Evolutionary conservation across 495 filamentous ascomycete genomes (phyloP), one percentile per base, ranked within the genome.

Genomic region (Corynascus novoguineensis): DNA sequence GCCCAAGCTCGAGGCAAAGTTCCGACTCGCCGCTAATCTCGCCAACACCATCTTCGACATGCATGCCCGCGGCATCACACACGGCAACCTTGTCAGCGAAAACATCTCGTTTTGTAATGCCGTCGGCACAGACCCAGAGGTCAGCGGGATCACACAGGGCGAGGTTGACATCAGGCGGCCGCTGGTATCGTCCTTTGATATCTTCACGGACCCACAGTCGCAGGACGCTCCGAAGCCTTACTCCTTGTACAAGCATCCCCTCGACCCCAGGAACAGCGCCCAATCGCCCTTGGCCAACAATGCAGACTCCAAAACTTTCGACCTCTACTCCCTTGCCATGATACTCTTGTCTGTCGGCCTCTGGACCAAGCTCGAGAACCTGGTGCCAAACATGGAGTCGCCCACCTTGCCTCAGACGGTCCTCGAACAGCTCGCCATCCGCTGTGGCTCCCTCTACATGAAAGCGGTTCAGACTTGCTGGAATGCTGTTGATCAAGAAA

Each of bases 311-410:
- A 78, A 78, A 72, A 82, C 84, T 1, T 84, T 90, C 61, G 92
- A 97, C 63, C 77, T 95, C 0, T 96, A 95, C 66, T 87, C 88
- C 4, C 74, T 97, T 3, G 90, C 89, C 34, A 80, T 96, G 62
- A 76, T 96, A 12, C 75, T 97, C 11, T 71, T 96, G 28, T 92
- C 95, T 53, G 86, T 97, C 55, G 92, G 91, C 25, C 76, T 96
- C 1, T 97, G 92, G 92, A 84, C 82, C n/a, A 84, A 87, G 3
- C 76, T 95, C 35, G 76, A 81, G 34, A 80, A 83, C 53, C 74
- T 87, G 3, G 77, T 80, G 29, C 68, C 76, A 27, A 63, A 67
- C 32, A 44, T 62, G n/a, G 56, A 62, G 7, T 66, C 67, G 0
- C 67, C 73, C 3, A 59, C 61, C 2, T 58, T 79, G 1, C 64